These are phyloP conservation scores for Huntiella bhutanensis DNA, from an alignment of 2,329 filamentous ascomycete genomes.

Conservation along the genomic window DNA sequence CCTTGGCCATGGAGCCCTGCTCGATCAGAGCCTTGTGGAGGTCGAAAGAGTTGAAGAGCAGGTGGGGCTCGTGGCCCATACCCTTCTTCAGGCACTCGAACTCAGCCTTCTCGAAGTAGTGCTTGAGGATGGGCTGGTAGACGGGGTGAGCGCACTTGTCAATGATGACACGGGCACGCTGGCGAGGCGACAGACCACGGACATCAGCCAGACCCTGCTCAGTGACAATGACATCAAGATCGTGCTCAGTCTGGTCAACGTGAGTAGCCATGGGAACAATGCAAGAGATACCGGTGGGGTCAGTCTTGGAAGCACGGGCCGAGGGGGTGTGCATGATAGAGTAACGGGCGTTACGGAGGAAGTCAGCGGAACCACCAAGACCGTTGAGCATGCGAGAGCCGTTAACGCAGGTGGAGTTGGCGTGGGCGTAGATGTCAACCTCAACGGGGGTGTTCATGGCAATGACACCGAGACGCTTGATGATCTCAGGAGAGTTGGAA, in stretches of 20 bases:
- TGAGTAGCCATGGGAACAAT: slow-evolving; percentile 93
- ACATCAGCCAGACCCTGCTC: slow-evolving; percentile 66
- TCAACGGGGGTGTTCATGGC: slow-evolving; percentile 93
- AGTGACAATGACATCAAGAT: slow-evolving; percentile 73
- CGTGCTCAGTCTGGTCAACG: slow-evolving; percentile 83
- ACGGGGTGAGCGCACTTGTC: slow-evolving; percentile 71
- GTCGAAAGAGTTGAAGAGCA: slow-evolving; percentile 72
- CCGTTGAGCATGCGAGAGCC: slow-evolving; percentile 76
- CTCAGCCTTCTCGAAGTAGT: slow-evolving; percentile 75
- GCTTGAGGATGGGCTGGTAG: slow-evolving; percentile 62
- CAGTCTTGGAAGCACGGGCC: slow-evolving; percentile 60
- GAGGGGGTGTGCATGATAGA: slow-evolving; percentile 87
- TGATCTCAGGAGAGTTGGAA: slow-evolving; percentile 80
- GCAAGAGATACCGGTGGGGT: slow-evolving; percentile 64
- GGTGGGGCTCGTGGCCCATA: slow-evolving; percentile 76
- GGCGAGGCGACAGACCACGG: slow-evolving; percentile 57
- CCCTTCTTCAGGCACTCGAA: slow-evolving; percentile 71
- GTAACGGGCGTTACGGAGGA: slow-evolving; percentile 63
- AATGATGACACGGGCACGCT: slow-evolving; percentile 71
- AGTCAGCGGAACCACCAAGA: slow-evolving; percentile 64
- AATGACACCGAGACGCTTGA: slow-evolving; percentile 68
- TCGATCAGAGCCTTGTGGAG: slow-evolving; percentile 71
- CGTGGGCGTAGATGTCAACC: slow-evolving; percentile 87
- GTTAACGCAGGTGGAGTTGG: slow-evolving; percentile 80
- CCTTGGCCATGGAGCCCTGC: slow-evolving; percentile 72